These are phyloP conservation scores for Blastocystis sp. DNA, from an alignment of 352 stramenopile species.

Conservation along the genomic window DNA sequence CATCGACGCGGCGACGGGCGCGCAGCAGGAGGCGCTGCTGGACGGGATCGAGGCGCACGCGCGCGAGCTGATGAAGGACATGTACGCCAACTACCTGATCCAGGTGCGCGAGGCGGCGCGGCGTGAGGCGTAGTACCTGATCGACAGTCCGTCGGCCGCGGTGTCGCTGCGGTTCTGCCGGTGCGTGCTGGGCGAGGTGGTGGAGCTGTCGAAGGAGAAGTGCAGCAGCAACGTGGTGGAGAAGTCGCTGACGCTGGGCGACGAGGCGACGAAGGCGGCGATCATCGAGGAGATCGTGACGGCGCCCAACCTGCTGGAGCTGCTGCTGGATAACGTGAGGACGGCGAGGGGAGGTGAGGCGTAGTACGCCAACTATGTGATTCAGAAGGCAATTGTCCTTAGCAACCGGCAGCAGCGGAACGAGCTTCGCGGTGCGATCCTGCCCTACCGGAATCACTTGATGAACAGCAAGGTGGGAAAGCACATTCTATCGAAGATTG, in stretches of 20 bases:
- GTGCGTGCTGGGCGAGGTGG: slow-evolving; percentile 81
- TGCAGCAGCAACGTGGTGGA: slow-evolving; percentile 98
- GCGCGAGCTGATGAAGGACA: slow-evolving; percentile 88
- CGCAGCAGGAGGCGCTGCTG: slow-evolving; percentile 84
- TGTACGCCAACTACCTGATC: slow-evolving; percentile 85
- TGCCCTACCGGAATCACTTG: slow-evolving; percentile 82
- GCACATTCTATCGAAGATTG: slow-evolving; percentile 45
- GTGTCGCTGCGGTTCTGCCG: slow-evolving; percentile 66
- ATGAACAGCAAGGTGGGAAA: not conserved
- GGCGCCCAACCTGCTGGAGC: not conserved
- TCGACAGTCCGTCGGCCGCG: slow-evolving; percentile 76
- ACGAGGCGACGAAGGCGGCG: slow-evolving; percentile 76
- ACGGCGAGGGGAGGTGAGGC: not conserved
- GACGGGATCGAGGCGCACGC: slow-evolving; percentile 88
- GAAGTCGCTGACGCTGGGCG: slow-evolving; percentile 91
- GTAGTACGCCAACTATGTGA: slow-evolving; percentile 98
- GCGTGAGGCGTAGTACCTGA: not conserved
- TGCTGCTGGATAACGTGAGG: slow-evolving; percentile 27
- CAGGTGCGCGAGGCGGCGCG: slow-evolving; percentile 54
- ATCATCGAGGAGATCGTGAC: slow-evolving; percentile 79
- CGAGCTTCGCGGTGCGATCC: slow-evolving; percentile 87
- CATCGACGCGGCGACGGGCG: slow-evolving; percentile 82
- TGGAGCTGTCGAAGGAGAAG: slow-evolving; percentile 92
- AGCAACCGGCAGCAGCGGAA: slow-evolving; percentile 88
- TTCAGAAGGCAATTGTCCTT: slow-evolving; percentile 91